These are phyloP conservation scores for Nannochloropsis oceanica DNA, from an alignment of 108 stramenopile species.

Conservation along the genomic window DNA sequence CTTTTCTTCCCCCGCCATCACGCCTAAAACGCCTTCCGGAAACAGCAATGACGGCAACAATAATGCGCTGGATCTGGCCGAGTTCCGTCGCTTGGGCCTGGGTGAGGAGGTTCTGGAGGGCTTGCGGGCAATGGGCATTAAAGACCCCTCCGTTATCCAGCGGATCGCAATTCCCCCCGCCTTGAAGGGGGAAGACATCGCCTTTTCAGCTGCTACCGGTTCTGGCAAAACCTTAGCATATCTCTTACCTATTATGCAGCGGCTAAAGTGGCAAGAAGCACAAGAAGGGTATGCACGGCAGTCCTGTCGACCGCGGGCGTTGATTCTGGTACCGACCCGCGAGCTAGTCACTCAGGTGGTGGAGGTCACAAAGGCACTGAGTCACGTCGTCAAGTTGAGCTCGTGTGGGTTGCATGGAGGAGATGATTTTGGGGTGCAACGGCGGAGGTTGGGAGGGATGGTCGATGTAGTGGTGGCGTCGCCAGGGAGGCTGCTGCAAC, in stretches of 20 bases:
- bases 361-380: conserved; percentile 59
- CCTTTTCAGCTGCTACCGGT: conserved; percentile 75
- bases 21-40: neutral
- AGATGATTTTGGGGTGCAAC: conserved; percentile 57
- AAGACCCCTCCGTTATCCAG: neutral
- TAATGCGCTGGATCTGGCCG: neutral
- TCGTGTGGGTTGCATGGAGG: conserved; percentile 65
- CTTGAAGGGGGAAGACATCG: conserved; percentile 31
- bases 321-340: conserved; percentile 79
- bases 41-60: neutral
- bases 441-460: neutral
- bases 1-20: neutral
- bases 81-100: neutral
- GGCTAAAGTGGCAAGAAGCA: conserved; percentile 50
- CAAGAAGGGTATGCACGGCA: neutral
- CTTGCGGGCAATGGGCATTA: neutral
- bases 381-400: conserved; percentile 64
- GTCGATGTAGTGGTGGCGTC: neutral
- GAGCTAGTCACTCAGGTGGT: conserved; percentile 69
- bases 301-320: conserved; percentile 63
- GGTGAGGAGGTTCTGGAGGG: neutral
- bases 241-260: conserved; percentile 61
- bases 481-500: conserved; percentile 70
- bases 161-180: neutral
- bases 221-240: conserved; percentile 70